Evolutionary conservation across 371 early-diverging fungal genomes (phyloP), one percentile per base, ranked within the genome.

Genomic region (Lichtheimia corymbifera): DNA sequence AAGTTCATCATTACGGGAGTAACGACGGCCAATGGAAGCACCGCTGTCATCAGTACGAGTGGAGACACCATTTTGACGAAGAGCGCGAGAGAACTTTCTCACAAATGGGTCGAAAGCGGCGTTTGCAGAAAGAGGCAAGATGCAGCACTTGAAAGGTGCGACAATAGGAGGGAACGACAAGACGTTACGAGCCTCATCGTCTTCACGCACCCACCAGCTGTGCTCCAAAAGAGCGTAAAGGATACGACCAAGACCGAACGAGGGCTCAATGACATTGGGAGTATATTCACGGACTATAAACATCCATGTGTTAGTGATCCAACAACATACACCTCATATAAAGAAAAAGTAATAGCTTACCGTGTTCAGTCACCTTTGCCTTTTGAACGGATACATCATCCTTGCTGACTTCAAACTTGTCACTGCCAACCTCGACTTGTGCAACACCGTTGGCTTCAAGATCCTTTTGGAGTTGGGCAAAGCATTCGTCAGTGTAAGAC

Each of bases 241-340:
- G 64, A 99, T 99, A 71, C 99, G 96, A 61, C 99, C 99, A 65
- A 99, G 92, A 83, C 99, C 99, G 81, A 99, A 99, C 25, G 99
- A 99, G 45, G 99, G 99, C 80, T 99, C 99, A 72, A 99, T 99
- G 68, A 99, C 99, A 71, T 93, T 96, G 45, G 99, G 99, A 11
- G 88, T 91, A 80, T 90, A 97, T 82, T 98, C 98, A 76, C 97
- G 94, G 35, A 97, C 94, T 91, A 73, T 35, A 35, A 11, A 11
- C 35, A 35, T 9, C 9, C 35, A 35, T 35, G 0, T 35, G 9
- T 35, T 0, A 35, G 35, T 35, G 35, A 35, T 35, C 35, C 35
- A 35, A 7, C 4, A 28, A 28, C 28, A 28, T 4, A 1, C 28
- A 28, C 0, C 9, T 35, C 35, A 4, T 28, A 28, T 28, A 28